Conservation (phyloP, 306 rosid genomes). For the Cicer arietinum region DNA sequence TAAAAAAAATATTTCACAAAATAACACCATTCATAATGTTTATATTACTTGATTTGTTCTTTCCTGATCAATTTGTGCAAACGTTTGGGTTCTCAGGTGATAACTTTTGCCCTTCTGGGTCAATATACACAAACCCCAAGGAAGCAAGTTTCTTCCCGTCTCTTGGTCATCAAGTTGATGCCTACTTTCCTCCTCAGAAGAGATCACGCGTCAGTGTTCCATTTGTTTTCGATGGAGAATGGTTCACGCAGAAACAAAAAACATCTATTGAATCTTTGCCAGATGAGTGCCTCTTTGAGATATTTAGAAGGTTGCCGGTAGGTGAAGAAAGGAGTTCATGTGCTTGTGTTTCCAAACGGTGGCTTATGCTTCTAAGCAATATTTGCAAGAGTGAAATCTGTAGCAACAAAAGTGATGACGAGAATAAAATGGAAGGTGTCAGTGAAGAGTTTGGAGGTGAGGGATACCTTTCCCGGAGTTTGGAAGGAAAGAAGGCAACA, state of each 20-base stretch:
- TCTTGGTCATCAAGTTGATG: conserved; percentile 75
- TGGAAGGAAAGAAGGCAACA: conserved; percentile 93
- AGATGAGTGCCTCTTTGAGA: conserved; percentile 93
- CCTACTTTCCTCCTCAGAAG: conserved; percentile 78
- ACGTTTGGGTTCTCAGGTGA: conserved; percentile 61
- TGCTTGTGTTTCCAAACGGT: conserved; percentile 84
- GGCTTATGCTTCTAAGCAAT: conserved; percentile 88
- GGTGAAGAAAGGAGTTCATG: conserved; percentile 83
- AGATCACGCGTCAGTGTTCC: conserved; percentile 82
- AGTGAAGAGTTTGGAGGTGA: conserved; percentile 69
- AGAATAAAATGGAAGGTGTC: conserved; percentile 46
- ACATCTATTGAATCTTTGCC: conserved; percentile 79
- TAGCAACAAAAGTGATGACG: conserved; percentile 48
- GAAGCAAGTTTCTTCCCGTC: conserved; percentile 73
- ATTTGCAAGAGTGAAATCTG: conserved; percentile 66
- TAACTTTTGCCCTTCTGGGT: conserved; percentile 75
- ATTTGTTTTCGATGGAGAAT: conserved; percentile 61
- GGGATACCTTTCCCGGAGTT: conserved; percentile 88
- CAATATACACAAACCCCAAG: conserved; percentile 80
- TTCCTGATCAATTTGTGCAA: conserved; percentile 43
- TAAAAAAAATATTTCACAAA: background rate
- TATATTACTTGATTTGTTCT: conserved; percentile 1
- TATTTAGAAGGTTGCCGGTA: conserved; percentile 80
- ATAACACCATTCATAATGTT: background rate
- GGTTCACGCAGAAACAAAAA: conserved; percentile 64